Evolutionary conservation across 2,329 filamentous ascomycete genomes (phyloP).

Genomic region (Grosmannia serpens): DNA sequence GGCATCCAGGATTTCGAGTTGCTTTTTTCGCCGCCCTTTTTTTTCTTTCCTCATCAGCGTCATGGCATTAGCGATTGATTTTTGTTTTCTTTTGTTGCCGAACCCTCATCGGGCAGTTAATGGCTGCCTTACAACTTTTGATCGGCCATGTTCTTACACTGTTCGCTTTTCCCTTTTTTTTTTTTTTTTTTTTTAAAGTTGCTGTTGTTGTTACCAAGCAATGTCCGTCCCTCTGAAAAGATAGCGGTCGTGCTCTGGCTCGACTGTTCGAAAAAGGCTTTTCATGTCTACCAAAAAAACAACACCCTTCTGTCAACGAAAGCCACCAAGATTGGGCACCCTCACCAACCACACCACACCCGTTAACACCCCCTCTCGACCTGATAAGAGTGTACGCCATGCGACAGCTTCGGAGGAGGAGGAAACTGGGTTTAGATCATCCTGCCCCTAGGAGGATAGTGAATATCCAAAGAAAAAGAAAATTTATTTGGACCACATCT

Average conservation of each 20-base stretch:
- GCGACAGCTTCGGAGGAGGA: neutral
- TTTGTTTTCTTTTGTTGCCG: conserved; percentile 14
- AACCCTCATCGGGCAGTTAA: neutral
- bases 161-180: neutral
- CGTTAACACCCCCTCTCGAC: neutral
- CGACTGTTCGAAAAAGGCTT: conserved; percentile 1
- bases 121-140: neutral
- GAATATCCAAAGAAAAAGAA: neutral
- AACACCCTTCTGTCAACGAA: neutral
- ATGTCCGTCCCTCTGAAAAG: neutral
- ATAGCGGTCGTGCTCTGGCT: neutral
- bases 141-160: neutral
- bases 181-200: neutral
- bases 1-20: conserved; percentile 24
- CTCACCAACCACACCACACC: neutral
- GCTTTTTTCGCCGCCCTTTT: conserved; percentile 12
- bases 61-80: conserved; percentile 35
- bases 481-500: neutral
- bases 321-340: neutral
- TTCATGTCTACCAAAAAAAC: conserved; percentile 7
- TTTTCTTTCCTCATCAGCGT: conserved; percentile 23
- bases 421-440: neutral
- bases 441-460: conserved; percentile 1
- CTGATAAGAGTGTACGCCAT: neutral
- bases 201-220: neutral